Evolutionary conservation across 495 filamentous ascomycete genomes (phyloP), one percentile per base, ranked within the genome.

Genomic region (Aspergillus indologenus): DNA sequence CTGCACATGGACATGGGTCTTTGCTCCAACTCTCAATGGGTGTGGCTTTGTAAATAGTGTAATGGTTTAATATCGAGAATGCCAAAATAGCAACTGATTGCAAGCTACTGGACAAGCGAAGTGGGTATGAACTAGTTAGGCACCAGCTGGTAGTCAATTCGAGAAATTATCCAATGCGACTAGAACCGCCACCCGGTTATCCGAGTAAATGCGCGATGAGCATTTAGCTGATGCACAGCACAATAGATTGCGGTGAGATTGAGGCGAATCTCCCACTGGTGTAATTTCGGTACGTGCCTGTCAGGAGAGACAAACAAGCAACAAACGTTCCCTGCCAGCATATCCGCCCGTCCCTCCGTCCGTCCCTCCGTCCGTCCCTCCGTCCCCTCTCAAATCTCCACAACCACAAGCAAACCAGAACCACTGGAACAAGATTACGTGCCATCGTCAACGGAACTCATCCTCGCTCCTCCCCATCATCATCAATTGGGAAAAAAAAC

Each of bases 1-100:
- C 22, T 20, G 19, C 31, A n/a, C 18, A 7, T 15, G 21, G 52
- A 42, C 18, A 7, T 15, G 21, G 52, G 21, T 21, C 31, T 21
- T 31, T 54, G 29, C 19, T 5, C 31, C 21, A 15, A 17, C 3
- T 31, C 45, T 18, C 34, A n/a, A 18, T 31, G 18, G 17, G 19
- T 31, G 48, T 51, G 48, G 48, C 48, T 24, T n/a, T 29, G 48
- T 29, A 51, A 51, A 51, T 51, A 51, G 22, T 29, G 5, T 29
- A 24, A 24, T 29, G 48, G 22, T 40, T n/a, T 29, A 51, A 51
- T 51, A 29, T 51, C 24, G 29, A 51, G 23, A 51, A 29, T 18
- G 9, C 24, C 23, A 51, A 51, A 51, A 51, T 51, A 51, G 48
- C 23, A 51, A 51, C 5, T 29, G 23, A 26, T 23, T 17, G 23